Percentiles rank a stretch among this genome's conserved stretches.
phyloP scores from a whole-genome alignment of 1,139 yeast genomes.

The Blastobotrys indianensis region DNA sequence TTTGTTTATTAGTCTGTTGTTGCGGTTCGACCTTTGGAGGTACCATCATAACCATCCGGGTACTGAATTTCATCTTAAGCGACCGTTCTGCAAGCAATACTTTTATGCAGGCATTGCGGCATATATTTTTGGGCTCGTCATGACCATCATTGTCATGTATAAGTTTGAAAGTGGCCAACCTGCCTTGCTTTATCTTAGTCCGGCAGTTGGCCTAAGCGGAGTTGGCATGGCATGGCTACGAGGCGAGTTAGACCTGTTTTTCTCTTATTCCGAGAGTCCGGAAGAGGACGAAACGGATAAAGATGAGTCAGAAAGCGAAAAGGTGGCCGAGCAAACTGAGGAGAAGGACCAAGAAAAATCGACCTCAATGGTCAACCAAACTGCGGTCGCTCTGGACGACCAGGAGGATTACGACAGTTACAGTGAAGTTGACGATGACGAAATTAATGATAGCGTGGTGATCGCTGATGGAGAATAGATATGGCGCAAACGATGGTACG shows the following conservation, averaged over 20 bases:
- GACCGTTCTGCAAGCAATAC: slow-evolving; percentile 41
- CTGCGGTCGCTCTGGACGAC: too few relatives aligned
- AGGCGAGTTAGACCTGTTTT: slow-evolving; percentile 41
- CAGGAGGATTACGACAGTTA: too few relatives aligned
- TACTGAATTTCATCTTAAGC: slow-evolving; percentile 38
- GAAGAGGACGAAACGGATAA: slow-evolving; percentile 28
- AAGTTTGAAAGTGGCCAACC: slow-evolving; percentile 52
- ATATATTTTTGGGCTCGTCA: slow-evolving; percentile 42
- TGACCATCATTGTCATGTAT: slow-evolving; percentile 41
- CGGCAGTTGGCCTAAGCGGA: slow-evolving; percentile 41
- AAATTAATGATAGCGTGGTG: too few relatives aligned
- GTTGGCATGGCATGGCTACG: slow-evolving; percentile 31
- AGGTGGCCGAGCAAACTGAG: slow-evolving; percentile 14
- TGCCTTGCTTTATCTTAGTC: slow-evolving; percentile 59
- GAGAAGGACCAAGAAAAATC: not conserved
- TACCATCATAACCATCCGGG: slow-evolving; percentile 31
- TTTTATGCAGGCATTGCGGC: slow-evolving; percentile 40
- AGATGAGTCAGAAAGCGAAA: slow-evolving; percentile 24
- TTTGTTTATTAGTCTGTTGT: slow-evolving; percentile 42
- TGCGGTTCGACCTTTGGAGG: slow-evolving; percentile 45
- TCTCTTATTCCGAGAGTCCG: slow-evolving; percentile 34
- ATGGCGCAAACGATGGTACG: too few relatives aligned
- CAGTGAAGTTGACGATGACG: too few relatives aligned
- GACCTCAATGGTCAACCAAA: too few relatives aligned
- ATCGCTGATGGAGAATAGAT: too few relatives aligned